Conservation (phyloP, 805 yeast species). For the Candida jianshihensis region DNA sequence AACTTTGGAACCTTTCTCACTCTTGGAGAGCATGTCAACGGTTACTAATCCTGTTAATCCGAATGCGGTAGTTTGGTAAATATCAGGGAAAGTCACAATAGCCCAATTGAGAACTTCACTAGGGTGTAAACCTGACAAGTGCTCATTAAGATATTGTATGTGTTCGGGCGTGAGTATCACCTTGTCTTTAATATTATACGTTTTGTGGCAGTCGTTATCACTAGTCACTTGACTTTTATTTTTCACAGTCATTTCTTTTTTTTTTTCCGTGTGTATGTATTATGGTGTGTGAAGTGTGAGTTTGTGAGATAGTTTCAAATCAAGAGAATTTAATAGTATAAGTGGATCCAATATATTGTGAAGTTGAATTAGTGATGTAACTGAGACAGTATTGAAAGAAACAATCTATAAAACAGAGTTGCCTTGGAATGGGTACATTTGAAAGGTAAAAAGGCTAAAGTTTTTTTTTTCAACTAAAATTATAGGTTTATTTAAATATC, state of each 20-base stretch:
- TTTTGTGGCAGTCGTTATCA: not conserved
- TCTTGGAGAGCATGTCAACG: constrained; percentile 67
- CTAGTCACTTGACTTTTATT: no score
- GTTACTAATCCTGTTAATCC: constrained; percentile 91
- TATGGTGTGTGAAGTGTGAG: not conserved
- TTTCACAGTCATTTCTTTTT: not conserved
- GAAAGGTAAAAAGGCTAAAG: no score
- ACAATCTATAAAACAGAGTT: no score
- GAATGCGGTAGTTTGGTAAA: constrained; percentile 91
- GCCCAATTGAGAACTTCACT: constrained; percentile 80
- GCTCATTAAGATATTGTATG: constrained; percentile 57
- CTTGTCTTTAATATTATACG: constrained; percentile 23
- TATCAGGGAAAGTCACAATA: constrained; percentile 67
- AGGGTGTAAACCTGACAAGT: constrained; percentile 48
- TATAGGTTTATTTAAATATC: not conserved
- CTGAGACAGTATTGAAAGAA: no score
- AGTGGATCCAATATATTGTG: no score
- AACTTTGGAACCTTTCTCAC: constrained; percentile 37
- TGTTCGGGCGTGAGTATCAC: constrained; percentile 42
- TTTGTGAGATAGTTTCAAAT: no score
- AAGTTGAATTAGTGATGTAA: no score
- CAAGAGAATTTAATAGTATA: no score
- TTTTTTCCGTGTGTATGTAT: not conserved
- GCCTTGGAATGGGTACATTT: no score
- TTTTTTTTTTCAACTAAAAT: no score